A percentile compares a stretch with the other conserved stretches of the same genome.
Conservation (phyloP, 192 early-diverging fungal genomes). For the Rhizoclosmatium globosum region DNA sequence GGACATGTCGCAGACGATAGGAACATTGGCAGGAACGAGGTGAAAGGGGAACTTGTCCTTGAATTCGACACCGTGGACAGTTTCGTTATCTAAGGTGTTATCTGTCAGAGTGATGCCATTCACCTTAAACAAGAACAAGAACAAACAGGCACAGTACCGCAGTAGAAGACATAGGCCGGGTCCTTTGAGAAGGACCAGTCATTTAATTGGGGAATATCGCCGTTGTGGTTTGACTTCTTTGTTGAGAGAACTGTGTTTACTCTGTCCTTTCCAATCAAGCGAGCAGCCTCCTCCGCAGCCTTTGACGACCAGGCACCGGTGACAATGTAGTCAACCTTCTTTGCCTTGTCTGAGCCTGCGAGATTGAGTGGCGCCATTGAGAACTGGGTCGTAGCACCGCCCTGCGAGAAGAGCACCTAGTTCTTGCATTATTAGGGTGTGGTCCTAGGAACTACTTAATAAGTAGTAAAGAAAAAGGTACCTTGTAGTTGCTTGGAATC, state of each 20-base stretch:
- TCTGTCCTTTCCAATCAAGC: conserved; percentile 72
- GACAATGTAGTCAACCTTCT: conserved; percentile 86
- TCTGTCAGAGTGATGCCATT: background rate
- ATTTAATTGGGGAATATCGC: conserved; percentile 60
- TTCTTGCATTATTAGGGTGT: background rate
- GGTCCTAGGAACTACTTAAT: background rate
- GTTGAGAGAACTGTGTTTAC: conserved; percentile 83
- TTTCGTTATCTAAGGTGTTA: conserved; percentile 79
- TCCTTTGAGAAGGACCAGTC: conserved; percentile 76
- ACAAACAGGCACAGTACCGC: conserved; percentile 50
- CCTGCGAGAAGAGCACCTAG: conserved; percentile 77
- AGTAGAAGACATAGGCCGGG: conserved; percentile 93
- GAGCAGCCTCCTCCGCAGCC: conserved; percentile 82
- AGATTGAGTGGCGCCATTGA: conserved; percentile 90
- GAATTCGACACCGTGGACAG: conserved; percentile 95
- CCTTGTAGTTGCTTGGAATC: conserved; percentile 88
- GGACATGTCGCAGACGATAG: conserved; percentile 84
- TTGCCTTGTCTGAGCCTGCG: conserved; percentile 50
- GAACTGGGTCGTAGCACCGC: conserved; percentile 94
- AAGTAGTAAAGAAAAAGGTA: too few species aligned
- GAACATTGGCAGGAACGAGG: conserved; percentile 57
- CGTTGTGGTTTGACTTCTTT: conserved; percentile 58
- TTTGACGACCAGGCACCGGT: conserved; percentile 92
- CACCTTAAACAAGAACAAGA: background rate
- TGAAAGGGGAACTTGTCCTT: conserved; percentile 71